Conservation (phyloP, 495 filamentous ascomycete genomes). For the Podospora fimiseda region DNA sequence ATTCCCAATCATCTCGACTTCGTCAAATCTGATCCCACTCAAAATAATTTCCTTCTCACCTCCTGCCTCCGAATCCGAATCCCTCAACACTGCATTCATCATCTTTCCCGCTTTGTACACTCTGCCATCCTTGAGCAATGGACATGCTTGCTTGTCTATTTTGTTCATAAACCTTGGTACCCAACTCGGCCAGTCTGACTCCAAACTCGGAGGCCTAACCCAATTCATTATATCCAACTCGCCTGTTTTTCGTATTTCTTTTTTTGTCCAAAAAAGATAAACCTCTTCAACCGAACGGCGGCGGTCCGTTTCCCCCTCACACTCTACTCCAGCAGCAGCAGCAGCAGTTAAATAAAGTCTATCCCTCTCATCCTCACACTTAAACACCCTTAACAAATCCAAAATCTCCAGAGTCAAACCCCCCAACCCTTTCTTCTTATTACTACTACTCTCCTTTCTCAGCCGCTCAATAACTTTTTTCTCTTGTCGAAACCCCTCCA, state of each 20-base stretch:
- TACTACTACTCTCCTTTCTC: no score
- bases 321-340: not conserved
- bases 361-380: not conserved
- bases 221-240: not conserved
- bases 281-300: not conserved
- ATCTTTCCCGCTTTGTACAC: no score
- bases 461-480: no score
- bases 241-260: not conserved
- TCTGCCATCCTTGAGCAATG: no score
- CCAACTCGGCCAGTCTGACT: not conserved
- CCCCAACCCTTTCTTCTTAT: no score
- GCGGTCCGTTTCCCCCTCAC: not conserved
- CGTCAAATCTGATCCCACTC: not conserved
- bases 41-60: not conserved
- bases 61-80: no score
- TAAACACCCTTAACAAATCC: not conserved
- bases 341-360: not conserved
- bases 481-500: no score
- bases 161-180: not conserved
- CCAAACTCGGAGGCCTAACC: not conserved
- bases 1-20: not conserved
- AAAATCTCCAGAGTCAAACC: not conserved
- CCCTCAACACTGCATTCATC: no score
- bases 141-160: no score
- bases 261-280: not conserved